Base-by-base conservation (phyloP, 2,329 filamentous ascomycete species). In the Colletotrichum cereale region DNA sequence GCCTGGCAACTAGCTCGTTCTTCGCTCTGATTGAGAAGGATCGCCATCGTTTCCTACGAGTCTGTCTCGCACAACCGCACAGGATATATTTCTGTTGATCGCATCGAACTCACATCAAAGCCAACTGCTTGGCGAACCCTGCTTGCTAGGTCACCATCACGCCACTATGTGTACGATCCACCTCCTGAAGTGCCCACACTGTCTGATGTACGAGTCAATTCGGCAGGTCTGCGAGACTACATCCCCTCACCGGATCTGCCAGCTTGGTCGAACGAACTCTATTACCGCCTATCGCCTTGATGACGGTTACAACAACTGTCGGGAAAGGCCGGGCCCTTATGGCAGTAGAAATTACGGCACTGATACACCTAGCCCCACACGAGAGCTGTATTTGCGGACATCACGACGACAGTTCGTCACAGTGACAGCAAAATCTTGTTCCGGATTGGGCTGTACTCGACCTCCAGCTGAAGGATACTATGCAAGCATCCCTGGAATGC, bases 181-280 rank as follows among this genome's bases (percentile, higher is more conserved):
- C 48, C 24, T 52, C 48, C 48, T 52, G 8, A 52, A 52, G 48
- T n/a, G n/a, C n/a, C n/a, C n/a, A n/a, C n/a, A n/a, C n/a, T n/a
- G n/a, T n/a, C n/a, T n/a, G n/a, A n/a, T 52, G 48, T 52, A 29
- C 26, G 48, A 52, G 48, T 29, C 48, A 52, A 52, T 52, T 29
- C 48, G 48, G 24, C 48, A 52, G 48, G 24, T 52, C 12, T 52
- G 48, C 48, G 48, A 52, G 48, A 26, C 8, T 14, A 52, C 24
- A 29, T 29, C 26, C 26, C 48, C 48, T 52, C 48, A 31, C 26
- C 24, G 48, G 24, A 52, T 52, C 26, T 52, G 48, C 48, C 48
- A 52, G 26, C 48, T 10, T 29, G 26, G 26, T 52, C 48, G 26
- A 29, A 29, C 48, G 48, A 52, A 16, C 26, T 29, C 26, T 52